These are phyloP conservation scores for Mucor indicus DNA, from an alignment of 371 early-diverging fungal species.

Conservation along the genomic window DNA sequence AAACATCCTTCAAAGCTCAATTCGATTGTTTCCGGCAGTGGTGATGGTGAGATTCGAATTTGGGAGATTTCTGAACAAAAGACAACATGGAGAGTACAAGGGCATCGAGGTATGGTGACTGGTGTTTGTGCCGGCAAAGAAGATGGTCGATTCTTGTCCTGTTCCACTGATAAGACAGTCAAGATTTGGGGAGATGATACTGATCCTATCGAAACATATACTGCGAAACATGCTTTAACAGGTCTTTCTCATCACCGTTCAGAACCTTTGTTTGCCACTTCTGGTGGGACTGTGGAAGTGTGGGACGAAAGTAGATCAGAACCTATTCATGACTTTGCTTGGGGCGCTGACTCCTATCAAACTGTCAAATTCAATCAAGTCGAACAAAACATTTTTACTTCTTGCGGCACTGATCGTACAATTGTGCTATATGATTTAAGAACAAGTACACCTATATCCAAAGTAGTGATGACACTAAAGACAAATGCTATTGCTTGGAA, in stretches of 20 bases:
- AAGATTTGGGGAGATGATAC: conserved; percentile 77
- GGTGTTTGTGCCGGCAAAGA: conserved; percentile 73
- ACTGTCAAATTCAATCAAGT: conserved; percentile 93
- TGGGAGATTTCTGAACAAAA: conserved; percentile 80
- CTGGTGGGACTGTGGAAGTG: conserved; percentile 79
- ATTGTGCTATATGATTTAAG: conserved; percentile 93
- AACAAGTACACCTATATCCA: conserved; percentile 77
- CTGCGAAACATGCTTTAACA: conserved; percentile 76
- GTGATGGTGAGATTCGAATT: conserved; percentile 90
- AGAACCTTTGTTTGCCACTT: conserved; percentile 84
- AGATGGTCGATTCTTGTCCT: conserved; percentile 73
- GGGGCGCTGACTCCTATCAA: conserved; percentile 95
- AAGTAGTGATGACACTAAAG: conserved; percentile 69
- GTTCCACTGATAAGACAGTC: conserved; percentile 85
- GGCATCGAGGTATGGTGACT: conserved; percentile 79
- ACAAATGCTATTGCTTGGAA: conserved; percentile 97
- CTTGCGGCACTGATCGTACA: conserved; percentile 89
- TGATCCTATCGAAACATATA: conserved; percentile 69
- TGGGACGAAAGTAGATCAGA: conserved; percentile 92
- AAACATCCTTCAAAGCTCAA: conserved; percentile 87
- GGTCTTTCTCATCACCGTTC: conserved; percentile 81
- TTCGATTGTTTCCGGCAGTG: conserved; percentile 83
- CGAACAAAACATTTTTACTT: conserved; percentile 87
- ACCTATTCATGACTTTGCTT: conserved; percentile 79
- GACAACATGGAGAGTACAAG: conserved; percentile 71